Conservation (phyloP, 2,329 filamentous ascomycete genomes). For the Coniella lustricola region DNA sequence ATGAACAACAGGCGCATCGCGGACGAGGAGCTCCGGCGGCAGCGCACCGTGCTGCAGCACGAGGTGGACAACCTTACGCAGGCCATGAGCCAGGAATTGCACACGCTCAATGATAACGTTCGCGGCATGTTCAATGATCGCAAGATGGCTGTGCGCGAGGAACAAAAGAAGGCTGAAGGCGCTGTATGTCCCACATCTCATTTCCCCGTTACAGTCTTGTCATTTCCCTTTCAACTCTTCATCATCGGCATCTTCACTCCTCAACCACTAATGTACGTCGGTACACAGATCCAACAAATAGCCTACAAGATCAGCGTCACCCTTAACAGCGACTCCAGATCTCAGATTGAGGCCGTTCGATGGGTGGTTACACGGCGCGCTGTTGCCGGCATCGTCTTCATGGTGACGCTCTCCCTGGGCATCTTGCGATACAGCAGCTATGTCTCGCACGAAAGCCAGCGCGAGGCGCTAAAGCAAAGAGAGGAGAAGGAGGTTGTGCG, state of each 20-base stretch:
- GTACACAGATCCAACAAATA: constrained; percentile 71
- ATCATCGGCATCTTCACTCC: neutral
- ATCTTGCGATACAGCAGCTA: constrained; percentile 56
- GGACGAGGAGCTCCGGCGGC: constrained; percentile 74
- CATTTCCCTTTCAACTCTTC: neutral
- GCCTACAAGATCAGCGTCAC: constrained; percentile 93
- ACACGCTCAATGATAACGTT: constrained; percentile 80
- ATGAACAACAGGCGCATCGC: constrained; percentile 68
- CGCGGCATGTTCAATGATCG: constrained; percentile 95
- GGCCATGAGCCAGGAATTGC: constrained; percentile 73
- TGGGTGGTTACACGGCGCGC: constrained; percentile 71
- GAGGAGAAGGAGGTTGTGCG: constrained; percentile 37
- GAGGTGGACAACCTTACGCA: constrained; percentile 91
- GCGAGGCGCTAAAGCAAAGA: constrained; percentile 36
- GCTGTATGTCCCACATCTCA: constrained; percentile 45
- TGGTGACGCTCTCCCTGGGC: constrained; percentile 54
- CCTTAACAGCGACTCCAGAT: constrained; percentile 84
- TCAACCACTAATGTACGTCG: constrained; percentile 14
- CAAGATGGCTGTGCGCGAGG: constrained; percentile 83
- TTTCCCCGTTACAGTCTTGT: neutral
- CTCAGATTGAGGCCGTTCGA: constrained; percentile 81
- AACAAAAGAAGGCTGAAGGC: constrained; percentile 78
- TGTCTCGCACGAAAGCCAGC: constrained; percentile 41
- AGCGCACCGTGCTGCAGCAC: constrained; percentile 81
- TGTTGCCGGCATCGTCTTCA: constrained; percentile 58